Percentiles rank a stretch among this genome's conserved stretches.
Evolutionary conservation across 1,139 yeast species (phyloP).

Genomic region (Scheffersomyces lignicola): DNA sequence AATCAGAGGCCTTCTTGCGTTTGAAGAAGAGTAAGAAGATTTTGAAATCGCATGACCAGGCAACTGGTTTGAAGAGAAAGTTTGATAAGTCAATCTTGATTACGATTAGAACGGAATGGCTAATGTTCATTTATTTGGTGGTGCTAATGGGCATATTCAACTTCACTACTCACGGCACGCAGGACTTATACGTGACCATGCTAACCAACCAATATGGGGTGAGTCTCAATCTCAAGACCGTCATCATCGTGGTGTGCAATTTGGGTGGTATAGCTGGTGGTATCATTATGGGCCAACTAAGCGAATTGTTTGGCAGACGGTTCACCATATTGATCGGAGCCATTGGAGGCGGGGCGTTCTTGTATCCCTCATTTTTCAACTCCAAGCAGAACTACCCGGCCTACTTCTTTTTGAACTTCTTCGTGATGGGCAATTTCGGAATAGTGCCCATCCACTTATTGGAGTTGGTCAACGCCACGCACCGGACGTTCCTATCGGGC

Average conservation of each 20-base stretch:
- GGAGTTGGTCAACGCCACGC: constrained; percentile 37
- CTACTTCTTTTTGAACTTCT: constrained; percentile 21
- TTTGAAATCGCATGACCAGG: constrained; percentile 10
- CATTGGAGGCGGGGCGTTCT: constrained; percentile 32
- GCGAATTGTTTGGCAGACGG: constrained; percentile 50
- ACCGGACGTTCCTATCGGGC: constrained; percentile 39
- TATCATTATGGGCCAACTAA: constrained; percentile 42
- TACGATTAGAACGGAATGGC: constrained; percentile 40
- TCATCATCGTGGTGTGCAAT: constrained; percentile 47
- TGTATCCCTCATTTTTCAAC: constrained; percentile 33
- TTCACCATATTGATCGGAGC: constrained; percentile 36
- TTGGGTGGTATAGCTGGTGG: constrained; percentile 56
- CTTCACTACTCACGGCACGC: constrained; percentile 57
- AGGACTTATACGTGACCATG: constrained; percentile 53
- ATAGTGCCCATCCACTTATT: constrained; percentile 36
- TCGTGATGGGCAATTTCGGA: constrained; percentile 43
- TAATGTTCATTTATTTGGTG: constrained; percentile 43
- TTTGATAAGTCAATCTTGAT: constrained; percentile 17
- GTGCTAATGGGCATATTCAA: constrained; percentile 50
- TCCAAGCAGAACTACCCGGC: constrained; percentile 32
- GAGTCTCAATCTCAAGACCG: constrained; percentile 37
- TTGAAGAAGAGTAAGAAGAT: constrained; percentile 17
- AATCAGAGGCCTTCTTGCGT: constrained; percentile 28
- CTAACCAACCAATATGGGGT: constrained; percentile 39
- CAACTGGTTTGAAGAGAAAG: constrained; percentile 9